Evolutionary conservation across 805 yeast genomes (phyloP).

Genomic region (Aciculoconidium aculeatum): DNA sequence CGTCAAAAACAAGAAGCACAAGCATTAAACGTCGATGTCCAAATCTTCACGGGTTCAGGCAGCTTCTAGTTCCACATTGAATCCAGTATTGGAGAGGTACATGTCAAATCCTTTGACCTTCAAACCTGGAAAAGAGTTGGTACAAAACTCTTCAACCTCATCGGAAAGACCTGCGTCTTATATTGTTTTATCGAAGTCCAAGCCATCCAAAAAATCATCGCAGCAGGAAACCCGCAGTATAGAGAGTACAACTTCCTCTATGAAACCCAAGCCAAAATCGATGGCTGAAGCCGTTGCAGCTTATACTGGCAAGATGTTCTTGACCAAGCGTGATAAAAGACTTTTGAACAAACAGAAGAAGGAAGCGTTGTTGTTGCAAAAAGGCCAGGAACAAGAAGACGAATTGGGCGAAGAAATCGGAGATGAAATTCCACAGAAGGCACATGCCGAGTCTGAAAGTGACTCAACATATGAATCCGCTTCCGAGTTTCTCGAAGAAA

Average conservation of each 20-base stretch:
- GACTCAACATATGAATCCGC: slow-evolving; percentile 28
- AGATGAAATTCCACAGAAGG: slow-evolving; percentile 8
- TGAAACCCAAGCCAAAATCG: slow-evolving; percentile 34
- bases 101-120: slow-evolving; percentile 58
- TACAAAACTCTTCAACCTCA: slow-evolving; percentile 39
- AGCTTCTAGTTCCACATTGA: slow-evolving; percentile 11
- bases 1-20: too few species aligned
- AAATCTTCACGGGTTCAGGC: too few species aligned
- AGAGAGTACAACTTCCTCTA: slow-evolving; percentile 5
- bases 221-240: slow-evolving; percentile 2
- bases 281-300: slow-evolving; percentile 58
- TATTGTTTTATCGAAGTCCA: slow-evolving; percentile 28
- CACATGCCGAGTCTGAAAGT: slow-evolving; percentile 11
- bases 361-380: slow-evolving; percentile 16
- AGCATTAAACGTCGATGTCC: too few species aligned
- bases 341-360: slow-evolving; percentile 19
- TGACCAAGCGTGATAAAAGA: slow-evolving; percentile 41
- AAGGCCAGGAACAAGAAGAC: slow-evolving; percentile 10
- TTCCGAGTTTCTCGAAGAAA: slow-evolving; percentile 22
- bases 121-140: slow-evolving; percentile 46
- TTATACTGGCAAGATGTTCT: slow-evolving; percentile 49
- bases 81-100: slow-evolving; percentile 60
- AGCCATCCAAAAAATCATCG: slow-evolving; percentile 1
- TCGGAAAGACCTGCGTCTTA: slow-evolving; percentile 43
- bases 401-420: slow-evolving; percentile 12